phyloP scores from a whole-genome alignment of 345 rosid genomes.

The Eucalyptus polyanthemos region DNA sequence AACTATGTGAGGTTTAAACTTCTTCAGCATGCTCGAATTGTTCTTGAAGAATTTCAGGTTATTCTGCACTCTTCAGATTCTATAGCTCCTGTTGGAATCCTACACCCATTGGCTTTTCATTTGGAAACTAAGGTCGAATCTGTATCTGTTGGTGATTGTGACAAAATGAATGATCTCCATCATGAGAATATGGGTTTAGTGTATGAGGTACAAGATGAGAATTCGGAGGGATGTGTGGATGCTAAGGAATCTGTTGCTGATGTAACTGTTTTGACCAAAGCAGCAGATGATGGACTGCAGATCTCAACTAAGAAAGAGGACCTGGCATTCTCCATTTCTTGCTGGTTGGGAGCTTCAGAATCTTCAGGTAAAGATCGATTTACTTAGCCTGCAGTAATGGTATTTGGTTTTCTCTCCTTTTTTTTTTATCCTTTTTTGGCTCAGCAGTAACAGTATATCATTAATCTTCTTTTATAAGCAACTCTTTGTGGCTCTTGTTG shows the following conservation, averaged over 20 bases:
- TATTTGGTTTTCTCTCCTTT: neutral
- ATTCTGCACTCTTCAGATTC: constrained; percentile 74
- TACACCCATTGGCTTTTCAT: constrained; percentile 71
- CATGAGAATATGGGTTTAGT: constrained; percentile 28
- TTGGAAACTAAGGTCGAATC: constrained; percentile 47
- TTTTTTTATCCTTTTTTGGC: neutral
- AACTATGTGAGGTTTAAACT: neutral
- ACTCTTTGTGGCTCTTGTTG: neutral
- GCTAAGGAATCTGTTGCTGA: constrained; percentile 8
- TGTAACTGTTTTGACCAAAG: constrained; percentile 18
- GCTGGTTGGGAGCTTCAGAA: constrained; percentile 60
- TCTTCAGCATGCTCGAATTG: constrained; percentile 70
- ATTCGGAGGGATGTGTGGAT: constrained; percentile 13
- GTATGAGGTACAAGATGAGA: constrained; percentile 53
- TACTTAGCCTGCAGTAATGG: neutral
- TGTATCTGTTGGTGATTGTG: neutral
- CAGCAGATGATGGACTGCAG: constrained; percentile 20
- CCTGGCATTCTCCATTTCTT: constrained; percentile 54
- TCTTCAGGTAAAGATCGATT: constrained; percentile 40
- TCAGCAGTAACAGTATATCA: neutral
- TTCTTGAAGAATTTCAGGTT: constrained; percentile 72
- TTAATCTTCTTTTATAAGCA: neutral
- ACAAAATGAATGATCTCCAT: neutral
- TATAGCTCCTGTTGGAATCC: constrained; percentile 89
- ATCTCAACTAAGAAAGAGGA: constrained; percentile 44